Percentiles rank a stretch among this genome's conserved stretches.
phyloP scores from a whole-genome alignment of 2,329 filamentous ascomycete genomes.

The Teratosphaeria pseudoeucalypti region DNA sequence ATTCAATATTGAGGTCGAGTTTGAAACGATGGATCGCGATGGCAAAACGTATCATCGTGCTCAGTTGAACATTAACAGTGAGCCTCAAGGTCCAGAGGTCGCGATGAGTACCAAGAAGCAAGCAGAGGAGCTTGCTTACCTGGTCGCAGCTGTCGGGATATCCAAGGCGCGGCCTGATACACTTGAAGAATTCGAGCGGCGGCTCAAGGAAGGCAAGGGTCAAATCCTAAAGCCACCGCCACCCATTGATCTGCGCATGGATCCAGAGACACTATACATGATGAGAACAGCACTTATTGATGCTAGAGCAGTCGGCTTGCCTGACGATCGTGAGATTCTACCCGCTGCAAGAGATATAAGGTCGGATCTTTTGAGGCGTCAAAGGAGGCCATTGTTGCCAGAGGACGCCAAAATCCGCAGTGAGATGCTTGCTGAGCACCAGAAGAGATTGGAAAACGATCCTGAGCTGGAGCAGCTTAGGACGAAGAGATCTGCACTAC shows the following conservation, averaged over 20 bases:
- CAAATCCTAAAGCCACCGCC: conserved; percentile 22
- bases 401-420: conserved; percentile 2
- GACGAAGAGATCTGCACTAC: conserved; percentile 27
- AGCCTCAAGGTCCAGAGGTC: conserved; percentile 19
- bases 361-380: neutral
- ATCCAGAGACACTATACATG: conserved; percentile 22
- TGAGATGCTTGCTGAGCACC: conserved; percentile 7
- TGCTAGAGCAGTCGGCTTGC: conserved; percentile 26
- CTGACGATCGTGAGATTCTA: conserved; percentile 19
- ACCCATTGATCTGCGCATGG: conserved; percentile 20
- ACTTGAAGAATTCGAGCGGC: conserved; percentile 25
- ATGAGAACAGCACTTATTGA: conserved; percentile 28
- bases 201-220: conserved; percentile 21
- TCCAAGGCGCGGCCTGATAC: conserved; percentile 24
- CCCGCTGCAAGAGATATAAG: conserved; percentile 10
- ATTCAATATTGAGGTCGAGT: conserved; percentile 14
- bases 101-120: conserved; percentile 25
- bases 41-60: conserved; percentile 6
- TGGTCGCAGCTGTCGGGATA: conserved; percentile 28
- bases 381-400: conserved; percentile 1
- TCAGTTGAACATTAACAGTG: conserved; percentile 21
- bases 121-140: conserved; percentile 25
- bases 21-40: conserved; percentile 3
- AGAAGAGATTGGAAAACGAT: conserved; percentile 11
- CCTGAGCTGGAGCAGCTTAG: conserved; percentile 12